Base-by-base conservation (phyloP, 2,329 filamentous ascomycete genomes). In the Delphinella strobiligena region DNA sequence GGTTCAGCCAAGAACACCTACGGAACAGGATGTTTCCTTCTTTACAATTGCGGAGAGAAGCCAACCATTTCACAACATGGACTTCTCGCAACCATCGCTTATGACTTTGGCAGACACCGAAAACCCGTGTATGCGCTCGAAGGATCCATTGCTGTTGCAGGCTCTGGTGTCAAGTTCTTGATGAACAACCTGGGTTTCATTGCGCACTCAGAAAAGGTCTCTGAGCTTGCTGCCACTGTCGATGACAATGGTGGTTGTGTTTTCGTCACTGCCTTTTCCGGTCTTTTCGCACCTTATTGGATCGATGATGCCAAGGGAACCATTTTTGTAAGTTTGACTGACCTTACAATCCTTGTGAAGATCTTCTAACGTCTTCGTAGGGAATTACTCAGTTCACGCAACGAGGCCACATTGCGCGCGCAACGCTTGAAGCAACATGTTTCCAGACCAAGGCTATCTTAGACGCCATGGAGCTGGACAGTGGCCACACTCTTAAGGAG, bases 371-470 rank as follows among this genome's bases (percentile, higher is more conserved):
- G 12, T 7, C 12, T 12, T 7, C 12, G 22, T 12, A 27, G 22
- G 85, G 85, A 35, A 80, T 93, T 47, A 91, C 85, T 0, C 81
- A 86, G 50, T 80, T 85, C 62, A 93, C 85, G 0, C 72, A 84
- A 54, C 78, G 78, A 51, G 82, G 82, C 11, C 86, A 93, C 56
- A 83, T 93, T 49, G 84, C 84, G 36, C 78, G 85, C 45, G 85
- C 86, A 24, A 91, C 85, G 0, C 72, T 93, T 34, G 85, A 93
- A 61, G 84, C 85, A 2, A 87, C 83, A 16, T 91, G 85, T 64
- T 89, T 82, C 67, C 85, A 93, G 61, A 91, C 84, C 16, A 85
- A 84, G 50, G 85, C 85, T n/a, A 91, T 93, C 51, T 71, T 93
- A 16, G 80, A 88, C 53, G 83, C 85, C 45, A 93, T 93, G 85